Evolutionary conservation across 495 filamentous ascomycete species (phyloP).

Genomic region (Penicillium soppii): DNA sequence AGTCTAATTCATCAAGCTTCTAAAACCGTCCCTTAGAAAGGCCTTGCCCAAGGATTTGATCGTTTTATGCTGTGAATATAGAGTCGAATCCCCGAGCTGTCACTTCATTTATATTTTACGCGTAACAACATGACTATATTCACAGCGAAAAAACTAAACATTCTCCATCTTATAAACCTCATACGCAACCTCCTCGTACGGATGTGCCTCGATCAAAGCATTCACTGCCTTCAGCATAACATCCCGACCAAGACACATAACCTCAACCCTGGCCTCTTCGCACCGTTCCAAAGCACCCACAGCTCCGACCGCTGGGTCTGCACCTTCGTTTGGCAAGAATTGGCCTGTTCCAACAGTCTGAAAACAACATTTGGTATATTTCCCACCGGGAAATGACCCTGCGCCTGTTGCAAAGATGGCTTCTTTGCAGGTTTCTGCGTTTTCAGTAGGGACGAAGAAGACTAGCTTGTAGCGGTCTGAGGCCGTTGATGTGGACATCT

Average conservation of each 20-base stretch:
- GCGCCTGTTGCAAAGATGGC: conserved; percentile 47
- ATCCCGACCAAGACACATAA: conserved; percentile 50
- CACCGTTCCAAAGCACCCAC: conserved; percentile 44
- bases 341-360: conserved; percentile 40
- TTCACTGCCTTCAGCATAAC: conserved; percentile 46
- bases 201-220: conserved; percentile 60
- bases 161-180: conserved; percentile 72
- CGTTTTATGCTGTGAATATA: too few species aligned
- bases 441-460: conserved; percentile 44
- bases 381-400: conserved; percentile 43
- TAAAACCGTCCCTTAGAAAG: too few species aligned
- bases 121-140: not conserved
- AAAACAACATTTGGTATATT: conserved; percentile 43
- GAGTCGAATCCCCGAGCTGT: too few species aligned
- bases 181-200: conserved; percentile 76
- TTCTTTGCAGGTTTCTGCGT: conserved; percentile 44
- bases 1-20: too few species aligned
- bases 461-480: conserved; percentile 49
- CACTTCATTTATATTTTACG: too few species aligned
- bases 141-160: conserved; percentile 42
- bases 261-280: conserved; percentile 53
- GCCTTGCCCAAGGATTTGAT: too few species aligned
- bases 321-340: conserved; percentile 40
- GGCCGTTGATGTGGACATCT: conserved; percentile 2
- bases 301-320: conserved; percentile 39